These are phyloP conservation scores for Trypanosoma avium DNA, from an alignment of 208 protist genomes.

Conservation along the genomic window DNA sequence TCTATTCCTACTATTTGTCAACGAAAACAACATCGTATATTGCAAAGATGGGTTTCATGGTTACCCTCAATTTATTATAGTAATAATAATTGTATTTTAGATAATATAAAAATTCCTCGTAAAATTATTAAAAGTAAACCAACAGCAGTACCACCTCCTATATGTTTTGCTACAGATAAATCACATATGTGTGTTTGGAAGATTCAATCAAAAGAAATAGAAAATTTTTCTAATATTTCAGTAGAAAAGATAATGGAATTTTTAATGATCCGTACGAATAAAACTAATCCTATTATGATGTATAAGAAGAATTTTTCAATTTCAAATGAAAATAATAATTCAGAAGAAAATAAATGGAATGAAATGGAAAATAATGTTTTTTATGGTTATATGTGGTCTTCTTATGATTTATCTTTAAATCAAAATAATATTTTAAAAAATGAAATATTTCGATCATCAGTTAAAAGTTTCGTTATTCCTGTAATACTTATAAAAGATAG, in stretches of 20 bases:
- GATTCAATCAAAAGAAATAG: neutral
- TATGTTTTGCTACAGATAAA: constrained; percentile 19
- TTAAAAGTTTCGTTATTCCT: too few species aligned
- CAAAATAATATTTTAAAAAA: too few species aligned
- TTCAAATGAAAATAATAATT: neutral
- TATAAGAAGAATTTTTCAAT: neutral
- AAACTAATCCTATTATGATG: neutral
- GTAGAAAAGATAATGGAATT: constrained; percentile 13
- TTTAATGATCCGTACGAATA: constrained; percentile 21
- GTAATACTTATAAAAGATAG: constrained; percentile 5
- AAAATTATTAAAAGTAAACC: neutral
- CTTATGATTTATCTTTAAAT: too few species aligned
- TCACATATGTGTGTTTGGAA: constrained; percentile 27
- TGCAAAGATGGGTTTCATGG: constrained; percentile 59
- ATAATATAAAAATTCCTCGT: neutral
- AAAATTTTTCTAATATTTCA: neutral
- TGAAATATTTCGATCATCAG: too few species aligned
- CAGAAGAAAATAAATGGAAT: neutral
- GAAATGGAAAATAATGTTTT: constrained; percentile 20
- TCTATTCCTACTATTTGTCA: constrained; percentile 22
- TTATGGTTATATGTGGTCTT: constrained; percentile 67
- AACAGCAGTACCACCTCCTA: constrained; percentile 22
- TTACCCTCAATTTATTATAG: neutral
- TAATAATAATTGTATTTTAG: too few species aligned
- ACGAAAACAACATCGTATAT: constrained; percentile 57